Evolutionary conservation across 106 monocot genomes (phyloP).

Genomic region (Chionographis japonica): DNA sequence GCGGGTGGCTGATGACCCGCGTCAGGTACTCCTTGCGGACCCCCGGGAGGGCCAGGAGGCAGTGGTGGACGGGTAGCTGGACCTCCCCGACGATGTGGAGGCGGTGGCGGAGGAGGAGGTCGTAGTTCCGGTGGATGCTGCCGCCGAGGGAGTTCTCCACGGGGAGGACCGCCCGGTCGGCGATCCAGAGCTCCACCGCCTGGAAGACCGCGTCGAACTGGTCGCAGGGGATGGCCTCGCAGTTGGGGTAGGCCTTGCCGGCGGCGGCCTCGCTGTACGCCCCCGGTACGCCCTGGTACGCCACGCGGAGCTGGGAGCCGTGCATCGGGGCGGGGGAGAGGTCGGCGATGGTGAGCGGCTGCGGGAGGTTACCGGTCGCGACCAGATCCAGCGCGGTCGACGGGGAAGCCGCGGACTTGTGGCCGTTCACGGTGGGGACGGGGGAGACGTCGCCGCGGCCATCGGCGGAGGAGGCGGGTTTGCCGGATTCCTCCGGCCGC

Average conservation of each 20-base stretch:
- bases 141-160: constrained; percentile 60
- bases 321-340: constrained; percentile 44
- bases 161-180: constrained; percentile 52
- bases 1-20: constrained; percentile 43
- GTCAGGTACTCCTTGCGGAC: constrained; percentile 36
- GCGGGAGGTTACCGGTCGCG: constrained; percentile 25
- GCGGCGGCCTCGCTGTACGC: constrained; percentile 48
- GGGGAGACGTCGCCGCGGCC: background rate
- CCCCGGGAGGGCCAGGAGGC: constrained; percentile 31
- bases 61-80: constrained; percentile 34
- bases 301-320: constrained; percentile 32
- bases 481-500: background rate
- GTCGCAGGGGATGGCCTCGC: constrained; percentile 47
- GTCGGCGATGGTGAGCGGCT: constrained; percentile 28
- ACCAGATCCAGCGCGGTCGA: constrained; percentile 15
- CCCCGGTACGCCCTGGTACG: constrained; percentile 41
- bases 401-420: background rate
- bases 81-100: constrained; percentile 50
- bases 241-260: constrained; percentile 35
- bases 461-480: background rate
- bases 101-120: constrained; percentile 40
- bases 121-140: constrained; percentile 51
- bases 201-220: constrained; percentile 44
- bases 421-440: constrained; percentile 10
- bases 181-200: constrained; percentile 54